A percentile compares a stretch with the other conserved stretches of the same genome.
Evolutionary conservation across 768 basidiomycete genomes (phyloP).

Genomic region (Royoungia palumana): DNA sequence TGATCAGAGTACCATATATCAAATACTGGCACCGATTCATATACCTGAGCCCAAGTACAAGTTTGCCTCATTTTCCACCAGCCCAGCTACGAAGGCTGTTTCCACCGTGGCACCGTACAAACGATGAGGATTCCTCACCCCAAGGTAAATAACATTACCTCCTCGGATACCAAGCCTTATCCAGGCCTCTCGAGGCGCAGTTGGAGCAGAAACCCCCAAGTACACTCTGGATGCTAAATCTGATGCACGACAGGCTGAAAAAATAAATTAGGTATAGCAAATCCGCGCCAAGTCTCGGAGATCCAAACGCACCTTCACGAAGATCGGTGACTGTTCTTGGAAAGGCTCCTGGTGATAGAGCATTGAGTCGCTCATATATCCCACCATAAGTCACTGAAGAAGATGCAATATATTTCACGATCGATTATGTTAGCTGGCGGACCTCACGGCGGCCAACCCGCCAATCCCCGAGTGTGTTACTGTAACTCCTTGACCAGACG

Average conservation of each 20-base stretch:
- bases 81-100: slow-evolving; percentile 1
- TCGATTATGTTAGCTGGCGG: slow-evolving; percentile 20
- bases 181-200: slow-evolving; percentile 9
- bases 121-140: slow-evolving; percentile 17
- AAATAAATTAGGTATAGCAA: slow-evolving; percentile 20
- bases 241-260: slow-evolving; percentile 15
- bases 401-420: slow-evolving; percentile 28
- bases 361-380: background rate
- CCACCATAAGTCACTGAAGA: slow-evolving; percentile 12
- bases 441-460: slow-evolving; percentile 21
- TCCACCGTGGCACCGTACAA: slow-evolving; percentile 1
- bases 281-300: slow-evolving; percentile 23
- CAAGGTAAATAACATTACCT: slow-evolving; percentile 12
- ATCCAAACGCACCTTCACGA: background rate
- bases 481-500: slow-evolving; percentile 12
- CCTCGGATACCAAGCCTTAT: background rate
- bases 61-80: background rate
- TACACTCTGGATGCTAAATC: slow-evolving; percentile 4
- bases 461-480: slow-evolving; percentile 18
- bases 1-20: slow-evolving; percentile 1
- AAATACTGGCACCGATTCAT: slow-evolving; percentile 9
- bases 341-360: background rate
- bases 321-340: background rate
- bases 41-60: slow-evolving; percentile 7
- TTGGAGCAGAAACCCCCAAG: slow-evolving; percentile 6